Percentiles rank a stretch among this genome's conserved stretches.
phyloP scores from a whole-genome alignment of 1,284 basidiomycete genomes.

The Cystobasidium slooffiae region DNA sequence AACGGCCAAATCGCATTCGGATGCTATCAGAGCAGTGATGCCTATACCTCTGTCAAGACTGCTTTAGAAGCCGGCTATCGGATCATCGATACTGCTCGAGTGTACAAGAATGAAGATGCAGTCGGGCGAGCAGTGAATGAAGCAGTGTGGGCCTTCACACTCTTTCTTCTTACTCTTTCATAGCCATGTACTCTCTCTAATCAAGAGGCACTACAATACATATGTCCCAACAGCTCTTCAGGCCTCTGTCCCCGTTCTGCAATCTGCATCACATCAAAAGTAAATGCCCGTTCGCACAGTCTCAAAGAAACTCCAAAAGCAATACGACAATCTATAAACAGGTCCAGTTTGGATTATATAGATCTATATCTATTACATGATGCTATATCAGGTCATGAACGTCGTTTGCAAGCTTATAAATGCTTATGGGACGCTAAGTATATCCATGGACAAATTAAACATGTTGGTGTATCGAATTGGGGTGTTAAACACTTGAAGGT shows the following conservation, averaged over 20 bases:
- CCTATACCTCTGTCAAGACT: slow-evolving; percentile 6
- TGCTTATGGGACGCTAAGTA: slow-evolving; percentile 51
- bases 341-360: slow-evolving; percentile 52
- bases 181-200: slow-evolving; percentile 1
- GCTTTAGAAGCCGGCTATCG: slow-evolving; percentile 48
- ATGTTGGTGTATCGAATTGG: slow-evolving; percentile 54
- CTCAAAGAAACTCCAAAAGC: slow-evolving; percentile 46
- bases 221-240: slow-evolving; percentile 4
- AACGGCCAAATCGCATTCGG: slow-evolving; percentile 29
- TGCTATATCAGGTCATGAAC: slow-evolving; percentile 47
- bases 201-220: not conserved
- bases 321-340: slow-evolving; percentile 47
- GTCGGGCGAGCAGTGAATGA: slow-evolving; percentile 65
- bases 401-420: slow-evolving; percentile 58
- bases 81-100: slow-evolving; percentile 70
- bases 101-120: slow-evolving; percentile 72
- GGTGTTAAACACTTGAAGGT: slow-evolving; percentile 51
- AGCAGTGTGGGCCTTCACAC: not conserved
- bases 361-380: slow-evolving; percentile 53
- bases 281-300: slow-evolving; percentile 50
- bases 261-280: slow-evolving; percentile 66
- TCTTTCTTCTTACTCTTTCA: not conserved
- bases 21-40: slow-evolving; percentile 42
- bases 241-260: slow-evolving; percentile 62
- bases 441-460: slow-evolving; percentile 50